phyloP scores from a whole-genome alignment of 1,139 yeast species.

The Hyphopichia burtonii region DNA sequence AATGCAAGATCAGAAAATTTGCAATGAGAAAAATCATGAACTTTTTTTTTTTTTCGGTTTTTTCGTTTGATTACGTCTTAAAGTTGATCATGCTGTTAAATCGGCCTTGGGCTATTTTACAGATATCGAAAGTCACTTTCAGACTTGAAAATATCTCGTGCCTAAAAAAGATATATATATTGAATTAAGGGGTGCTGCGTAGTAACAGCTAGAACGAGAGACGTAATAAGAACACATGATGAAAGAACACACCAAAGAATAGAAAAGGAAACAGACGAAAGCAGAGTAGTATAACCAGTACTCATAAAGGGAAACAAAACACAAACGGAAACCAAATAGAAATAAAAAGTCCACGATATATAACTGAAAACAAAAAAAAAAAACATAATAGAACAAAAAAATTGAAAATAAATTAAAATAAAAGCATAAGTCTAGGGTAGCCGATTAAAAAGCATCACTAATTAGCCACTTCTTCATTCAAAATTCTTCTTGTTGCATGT shows the following conservation, averaged over 20 bases:
- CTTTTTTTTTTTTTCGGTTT: too few relatives aligned
- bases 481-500: constrained; percentile 8
- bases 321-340: background rate
- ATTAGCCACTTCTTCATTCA: constrained; percentile 2
- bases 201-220: background rate
- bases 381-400: background rate
- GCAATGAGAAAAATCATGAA: too few relatives aligned
- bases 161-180: too few relatives aligned
- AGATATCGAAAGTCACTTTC: too few relatives aligned
- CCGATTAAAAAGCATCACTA: background rate
- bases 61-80: too few relatives aligned
- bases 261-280: background rate
- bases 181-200: too few relatives aligned
- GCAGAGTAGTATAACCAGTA: background rate
- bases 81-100: too few relatives aligned
- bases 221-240: background rate
- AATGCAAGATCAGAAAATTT: too few relatives aligned
- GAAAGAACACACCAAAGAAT: background rate
- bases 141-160: too few relatives aligned
- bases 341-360: background rate
- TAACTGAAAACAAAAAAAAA: background rate
- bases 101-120: too few relatives aligned
- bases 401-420: background rate
- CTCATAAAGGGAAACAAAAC: background rate
- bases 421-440: background rate